A percentile compares a stretch with the other conserved stretches of the same genome.
phyloP scores from a whole-genome alignment of 2,329 filamentous ascomycete genomes.

The Aspergillus neotritici region DNA sequence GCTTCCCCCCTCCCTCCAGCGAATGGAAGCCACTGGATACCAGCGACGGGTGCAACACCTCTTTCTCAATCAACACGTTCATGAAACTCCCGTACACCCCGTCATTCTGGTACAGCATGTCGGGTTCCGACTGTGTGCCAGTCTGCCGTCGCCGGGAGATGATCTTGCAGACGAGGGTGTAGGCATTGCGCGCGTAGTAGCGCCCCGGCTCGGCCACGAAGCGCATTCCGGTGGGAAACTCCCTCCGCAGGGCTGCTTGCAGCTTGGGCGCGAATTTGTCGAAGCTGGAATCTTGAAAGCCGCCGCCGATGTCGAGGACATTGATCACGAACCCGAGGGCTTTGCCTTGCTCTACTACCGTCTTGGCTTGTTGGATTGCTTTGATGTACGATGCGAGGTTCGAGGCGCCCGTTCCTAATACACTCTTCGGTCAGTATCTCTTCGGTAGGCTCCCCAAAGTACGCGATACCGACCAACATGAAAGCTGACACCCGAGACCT shows the following conservation, averaged over 20 bases:
- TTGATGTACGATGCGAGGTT: constrained; percentile 13
- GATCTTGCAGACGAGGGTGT: constrained; percentile 19
- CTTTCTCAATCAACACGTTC: constrained; percentile 12
- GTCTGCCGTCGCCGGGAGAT: constrained; percentile 17
- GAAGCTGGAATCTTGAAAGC: constrained; percentile 20
- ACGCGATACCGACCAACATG: constrained; percentile 18
- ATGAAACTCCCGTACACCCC: constrained; percentile 25
- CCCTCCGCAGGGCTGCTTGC: not conserved
- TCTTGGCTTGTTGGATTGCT: constrained; percentile 15
- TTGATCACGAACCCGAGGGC: constrained; percentile 13
- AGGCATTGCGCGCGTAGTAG: constrained; percentile 17
- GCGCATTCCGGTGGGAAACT: constrained; percentile 10
- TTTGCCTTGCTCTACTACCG: constrained; percentile 13
- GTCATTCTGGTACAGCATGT: constrained; percentile 28
- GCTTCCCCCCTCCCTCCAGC: not conserved
- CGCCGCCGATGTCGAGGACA: constrained; percentile 23
- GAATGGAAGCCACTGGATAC: constrained; percentile 1
- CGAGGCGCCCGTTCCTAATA: constrained; percentile 15
- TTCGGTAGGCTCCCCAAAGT: no score
- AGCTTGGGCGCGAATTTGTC: constrained; percentile 12
- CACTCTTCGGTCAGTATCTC: no score
- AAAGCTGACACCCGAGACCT: constrained; percentile 24
- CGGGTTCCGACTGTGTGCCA: constrained; percentile 2
- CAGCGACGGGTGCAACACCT: constrained; percentile 7
- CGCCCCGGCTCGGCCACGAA: constrained; percentile 24